A percentile compares a stretch with the other conserved stretches of the same genome.
phyloP scores from a whole-genome alignment of 305 asterid species.

The Andrographis paniculata region DNA sequence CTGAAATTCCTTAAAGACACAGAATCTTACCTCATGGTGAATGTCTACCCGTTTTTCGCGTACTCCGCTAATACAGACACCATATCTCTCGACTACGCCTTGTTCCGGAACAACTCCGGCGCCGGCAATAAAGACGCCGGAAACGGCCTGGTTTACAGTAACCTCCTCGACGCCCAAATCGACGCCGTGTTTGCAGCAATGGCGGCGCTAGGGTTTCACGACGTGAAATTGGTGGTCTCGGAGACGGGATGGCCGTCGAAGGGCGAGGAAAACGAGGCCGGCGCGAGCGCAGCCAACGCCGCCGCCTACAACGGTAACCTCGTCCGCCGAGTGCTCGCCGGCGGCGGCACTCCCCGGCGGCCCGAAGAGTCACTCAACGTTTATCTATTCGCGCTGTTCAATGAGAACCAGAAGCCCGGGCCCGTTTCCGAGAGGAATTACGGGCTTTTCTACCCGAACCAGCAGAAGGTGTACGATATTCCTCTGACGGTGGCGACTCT shows the following conservation, averaged over 20 bases:
- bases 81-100: slow-evolving; percentile 35
- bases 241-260: slow-evolving; percentile 56
- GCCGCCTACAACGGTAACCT: slow-evolving; percentile 43
- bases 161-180: slow-evolving; percentile 35
- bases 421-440: slow-evolving; percentile 36
- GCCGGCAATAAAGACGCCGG: slow-evolving; percentile 21
- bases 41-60: slow-evolving; percentile 40
- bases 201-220: slow-evolving; percentile 24
- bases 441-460: slow-evolving; percentile 37
- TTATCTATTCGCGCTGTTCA: slow-evolving; percentile 39
- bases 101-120: slow-evolving; percentile 27
- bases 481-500: slow-evolving; percentile 25
- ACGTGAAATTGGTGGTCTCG: slow-evolving; percentile 24
- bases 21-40: slow-evolving; percentile 31
- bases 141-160: slow-evolving; percentile 30
- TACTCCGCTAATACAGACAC: slow-evolving; percentile 29
- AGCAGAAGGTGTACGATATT: slow-evolving; percentile 31
- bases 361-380: slow-evolving; percentile 31
- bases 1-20: slow-evolving; percentile 23
- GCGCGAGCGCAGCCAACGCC: slow-evolving; percentile 27
- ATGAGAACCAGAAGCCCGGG: slow-evolving; percentile 38
- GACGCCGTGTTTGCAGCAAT: slow-evolving; percentile 44
- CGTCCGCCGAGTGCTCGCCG: slow-evolving; percentile 33
- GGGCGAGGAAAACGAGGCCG: slow-evolving; percentile 33
- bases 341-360: slow-evolving; percentile 36